Percentiles rank a stretch among this genome's conserved stretches.
Conservation (phyloP, 208 protist genomes). For the Wallacemonas rigidus region DNA sequence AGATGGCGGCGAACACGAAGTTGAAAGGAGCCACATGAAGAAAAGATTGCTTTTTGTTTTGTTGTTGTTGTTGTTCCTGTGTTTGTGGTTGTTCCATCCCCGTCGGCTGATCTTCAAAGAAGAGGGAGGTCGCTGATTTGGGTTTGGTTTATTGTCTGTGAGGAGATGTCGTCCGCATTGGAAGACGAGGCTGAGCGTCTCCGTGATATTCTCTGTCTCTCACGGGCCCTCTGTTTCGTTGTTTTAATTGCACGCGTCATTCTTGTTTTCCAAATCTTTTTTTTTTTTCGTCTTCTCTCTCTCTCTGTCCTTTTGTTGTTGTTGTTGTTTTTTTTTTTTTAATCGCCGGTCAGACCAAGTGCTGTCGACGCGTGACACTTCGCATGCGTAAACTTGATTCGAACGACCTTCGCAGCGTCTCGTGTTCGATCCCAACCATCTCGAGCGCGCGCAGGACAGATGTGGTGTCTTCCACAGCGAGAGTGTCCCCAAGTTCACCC, state of each 20-base stretch:
- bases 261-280: not conserved
- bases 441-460: constrained; percentile 65
- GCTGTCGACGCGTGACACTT: constrained; percentile 27
- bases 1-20: too few relatives aligned
- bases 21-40: too few relatives aligned
- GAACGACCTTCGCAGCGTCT: constrained; percentile 49
- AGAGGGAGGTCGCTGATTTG: too few relatives aligned
- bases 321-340: not conserved
- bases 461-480: constrained; percentile 56
- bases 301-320: too few relatives aligned
- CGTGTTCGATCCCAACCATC: constrained; percentile 53
- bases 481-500: constrained; percentile 47
- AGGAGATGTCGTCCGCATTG: not conserved
- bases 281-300: not conserved
- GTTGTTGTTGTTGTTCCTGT: constrained; percentile 15
- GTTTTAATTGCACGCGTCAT: not conserved
- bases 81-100: not conserved
- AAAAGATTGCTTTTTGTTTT: too few relatives aligned
- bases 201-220: too few relatives aligned
- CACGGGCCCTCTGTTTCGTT: not conserved
- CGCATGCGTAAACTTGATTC: constrained; percentile 68
- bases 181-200: too few relatives aligned
- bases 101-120: too few relatives aligned
- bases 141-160: constrained; percentile 3
- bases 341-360: constrained; percentile 9